Evolutionary conservation across 2,329 filamentous ascomycete species (phyloP), one percentile per base, ranked within the genome.

Genomic region (Neurospora sp.): DNA sequence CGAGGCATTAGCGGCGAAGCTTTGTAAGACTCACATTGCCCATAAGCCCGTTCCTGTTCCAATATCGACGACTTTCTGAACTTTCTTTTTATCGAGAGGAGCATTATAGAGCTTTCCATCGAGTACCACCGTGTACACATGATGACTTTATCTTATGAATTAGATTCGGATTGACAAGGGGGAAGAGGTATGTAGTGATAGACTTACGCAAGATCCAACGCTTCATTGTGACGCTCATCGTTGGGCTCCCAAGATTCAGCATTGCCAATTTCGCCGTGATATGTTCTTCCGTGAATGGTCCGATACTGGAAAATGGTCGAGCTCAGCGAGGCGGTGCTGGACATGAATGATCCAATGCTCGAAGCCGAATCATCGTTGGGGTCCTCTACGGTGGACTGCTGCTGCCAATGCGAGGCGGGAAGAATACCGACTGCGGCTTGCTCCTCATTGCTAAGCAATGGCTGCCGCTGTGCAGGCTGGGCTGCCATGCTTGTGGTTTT

Each of bases 31-130:
- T 52, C 6, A 52, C 43, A 83, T 81, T 5, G 81, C 79, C 82
- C 36, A 43, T 12, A 39, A 17, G 1, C 85, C 85, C 4, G 84
- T 85, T 41, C 87, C 86, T 6, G 86, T 87, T 65, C 85, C 83
- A 43, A 87, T 78, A 73, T 88, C 85, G 36, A 88, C 77, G 17
- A 85, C 75, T 72, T 74, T 75, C 73, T 76, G 28, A 0, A 46
- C 57, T 19, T 43, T 28, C 19, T 75, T 69, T 12, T 75, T 70
- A 4, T 72, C 68, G 15, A 78, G 52, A 0, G 77, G 77, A 0
- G 77, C 75, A 8, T 72, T 70, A 38, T 73, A 71, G 19, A 78
- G 74, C 69, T 73, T 76, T 38, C 74, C 75, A 1, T 75, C 74
- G 8, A 73, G 68, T 6, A 69, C 70, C 0, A 78, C 70, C 1